Evolutionary conservation across 1,139 yeast species (phyloP), one percentile per base, ranked within the genome.

Genomic region (Debaryomyces psychrophilus): DNA sequence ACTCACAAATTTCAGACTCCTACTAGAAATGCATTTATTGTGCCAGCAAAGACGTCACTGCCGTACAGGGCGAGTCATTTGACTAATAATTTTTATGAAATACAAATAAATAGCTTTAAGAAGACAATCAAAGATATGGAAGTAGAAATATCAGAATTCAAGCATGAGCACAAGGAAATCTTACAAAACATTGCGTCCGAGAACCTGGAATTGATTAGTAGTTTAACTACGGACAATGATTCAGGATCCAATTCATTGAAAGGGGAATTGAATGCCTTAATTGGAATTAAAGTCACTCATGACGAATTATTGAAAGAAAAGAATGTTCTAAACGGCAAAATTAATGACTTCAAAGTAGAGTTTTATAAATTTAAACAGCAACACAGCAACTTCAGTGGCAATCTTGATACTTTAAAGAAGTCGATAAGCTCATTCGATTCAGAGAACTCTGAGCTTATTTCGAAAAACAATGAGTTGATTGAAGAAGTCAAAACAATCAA

Each of bases 261-360:
- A 20, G 39, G 41, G 1, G 42, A 38, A 35, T 29, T 43, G 28
- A 29, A 37, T 12, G 43, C 41, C 18, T 38, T 49, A 4, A 40
- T 37, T 20, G 38, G 40, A n/a, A 27, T 39, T 6, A 37, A 43
- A 8, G 34, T 34, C 5, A 44, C 41, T 23, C 44, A 43, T 25
- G 48, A 45, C 5, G 27, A n/a, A 8, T 25, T 48, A 25, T 8
- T 26, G 9, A 22, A 36, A 26, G 44, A 58, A 31, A 56, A 53
- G 34, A 39, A 47, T 1, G 20, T 45, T 6, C 41, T 56, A 23
- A 46, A 39, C 18, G 36, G 45, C 18, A 52, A 51, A 35, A 37
- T 60, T 36, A 46, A 41, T 6, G 57, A 50, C 7, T 47, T 61
- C 38, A 50, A 50, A 34, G 38, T 44, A 1, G 65, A 61, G 8